A percentile compares a stretch with the other conserved stretches of the same genome.
Conservation (phyloP, 441 rosid genomes). For the Erodium texanum region DNA sequence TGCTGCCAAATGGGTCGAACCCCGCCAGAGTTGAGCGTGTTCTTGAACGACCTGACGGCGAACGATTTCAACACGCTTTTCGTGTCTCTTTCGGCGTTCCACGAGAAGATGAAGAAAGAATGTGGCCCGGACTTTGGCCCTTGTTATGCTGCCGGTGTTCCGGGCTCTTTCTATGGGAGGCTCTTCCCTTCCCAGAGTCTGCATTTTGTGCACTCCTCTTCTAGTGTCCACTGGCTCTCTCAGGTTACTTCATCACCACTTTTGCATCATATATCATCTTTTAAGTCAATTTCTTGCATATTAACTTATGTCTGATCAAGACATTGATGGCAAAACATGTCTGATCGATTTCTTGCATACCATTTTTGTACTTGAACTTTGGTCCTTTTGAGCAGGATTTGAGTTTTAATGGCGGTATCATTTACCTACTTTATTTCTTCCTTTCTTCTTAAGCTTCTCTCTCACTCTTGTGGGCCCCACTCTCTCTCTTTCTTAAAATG, state of each 20-base stretch:
- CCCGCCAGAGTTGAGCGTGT: slow-evolving; percentile 23
- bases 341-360: too few species aligned
- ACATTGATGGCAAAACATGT: too few species aligned
- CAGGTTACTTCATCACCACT: slow-evolving; percentile 28
- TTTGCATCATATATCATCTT: too few species aligned
- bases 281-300: too few species aligned
- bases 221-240: slow-evolving; percentile 46
- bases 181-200: slow-evolving; percentile 29
- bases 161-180: slow-evolving; percentile 35
- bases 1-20: slow-evolving; percentile 17
- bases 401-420: too few species aligned
- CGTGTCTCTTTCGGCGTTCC: slow-evolving; percentile 27
- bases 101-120: slow-evolving; percentile 24
- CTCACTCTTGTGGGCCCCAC: too few species aligned
- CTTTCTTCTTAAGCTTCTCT: too few species aligned
- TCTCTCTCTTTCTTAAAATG: too few species aligned
- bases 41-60: slow-evolving; percentile 25
- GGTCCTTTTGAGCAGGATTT: too few species aligned
- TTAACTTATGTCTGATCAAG: too few species aligned
- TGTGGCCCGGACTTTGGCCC: slow-evolving; percentile 26
- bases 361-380: too few species aligned
- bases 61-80: slow-evolving; percentile 39
- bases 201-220: slow-evolving; percentile 36
- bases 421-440: too few species aligned
- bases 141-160: slow-evolving; percentile 27